Percentiles rank a stretch among this genome's conserved stretches.
These are phyloP conservation scores for Agaricus subrufescens DNA, from an alignment of 768 basidiomycete genomes.

Conservation along the genomic window DNA sequence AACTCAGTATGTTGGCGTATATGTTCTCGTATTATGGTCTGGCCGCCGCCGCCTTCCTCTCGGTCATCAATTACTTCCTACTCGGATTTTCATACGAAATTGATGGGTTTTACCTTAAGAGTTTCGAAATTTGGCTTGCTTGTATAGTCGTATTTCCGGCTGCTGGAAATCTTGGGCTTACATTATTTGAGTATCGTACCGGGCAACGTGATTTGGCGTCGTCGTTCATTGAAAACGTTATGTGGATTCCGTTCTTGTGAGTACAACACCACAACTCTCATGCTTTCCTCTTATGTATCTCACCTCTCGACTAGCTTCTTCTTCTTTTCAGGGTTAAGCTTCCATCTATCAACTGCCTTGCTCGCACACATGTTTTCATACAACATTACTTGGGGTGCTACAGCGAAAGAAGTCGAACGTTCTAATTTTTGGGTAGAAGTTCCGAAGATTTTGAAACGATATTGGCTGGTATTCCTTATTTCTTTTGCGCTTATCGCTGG, in stretches of 20 bases:
- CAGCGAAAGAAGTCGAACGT: conserved; percentile 78
- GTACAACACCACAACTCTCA: conserved; percentile 18
- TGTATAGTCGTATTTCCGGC: conserved; percentile 69
- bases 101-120: conserved; percentile 69
- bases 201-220: conserved; percentile 49
- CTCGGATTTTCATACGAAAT: conserved; percentile 58
- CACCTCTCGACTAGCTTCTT: conserved; percentile 48
- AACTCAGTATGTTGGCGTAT: conserved; percentile 74
- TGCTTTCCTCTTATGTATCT: conserved; percentile 1
- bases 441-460: conserved; percentile 77
- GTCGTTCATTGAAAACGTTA: conserved; percentile 53
- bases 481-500: conserved; percentile 44
- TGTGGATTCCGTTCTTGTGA: conserved; percentile 74
- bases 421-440: conserved; percentile 92
- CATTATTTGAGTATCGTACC: conserved; percentile 64
- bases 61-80: conserved; percentile 66
- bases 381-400: conserved; percentile 76
- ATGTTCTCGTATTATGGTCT: conserved; percentile 65
- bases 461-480: conserved; percentile 59
- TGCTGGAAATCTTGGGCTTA: conserved; percentile 64
- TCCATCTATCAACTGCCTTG: conserved; percentile 62
- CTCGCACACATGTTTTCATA: conserved; percentile 71
- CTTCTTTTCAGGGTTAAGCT: conserved; percentile 73
- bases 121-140: conserved; percentile 71
- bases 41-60: conserved; percentile 56